phyloP scores from a whole-genome alignment of 2,329 filamentous ascomycete species.

The Ascochyta viciae-villosae region DNA sequence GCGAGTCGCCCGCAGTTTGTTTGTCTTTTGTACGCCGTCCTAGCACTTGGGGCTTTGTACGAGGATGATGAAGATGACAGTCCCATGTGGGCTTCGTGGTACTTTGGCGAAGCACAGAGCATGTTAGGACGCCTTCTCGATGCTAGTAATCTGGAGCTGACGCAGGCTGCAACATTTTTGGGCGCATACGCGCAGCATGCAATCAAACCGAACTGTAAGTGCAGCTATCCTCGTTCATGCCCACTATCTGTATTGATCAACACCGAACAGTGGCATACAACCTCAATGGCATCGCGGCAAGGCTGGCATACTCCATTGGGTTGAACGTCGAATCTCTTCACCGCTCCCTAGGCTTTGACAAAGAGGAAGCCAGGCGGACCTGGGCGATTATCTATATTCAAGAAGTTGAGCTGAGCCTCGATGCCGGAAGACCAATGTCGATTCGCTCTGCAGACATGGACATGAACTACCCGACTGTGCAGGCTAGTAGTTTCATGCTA shows the following conservation, averaged over 20 bases:
- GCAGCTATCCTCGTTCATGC: not conserved
- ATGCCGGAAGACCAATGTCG: constrained; percentile 1
- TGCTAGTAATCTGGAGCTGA: not conserved
- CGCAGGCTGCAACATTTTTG: constrained; percentile 4
- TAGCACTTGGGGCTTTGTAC: constrained; percentile 3
- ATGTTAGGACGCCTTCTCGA: constrained; percentile 4
- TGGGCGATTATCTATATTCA: constrained; percentile 6
- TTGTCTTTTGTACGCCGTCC: not conserved
- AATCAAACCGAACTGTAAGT: constrained; percentile 7
- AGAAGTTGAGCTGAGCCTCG: constrained; percentile 1
- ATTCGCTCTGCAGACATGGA: constrained; percentile 3
- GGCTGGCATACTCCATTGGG: not conserved
- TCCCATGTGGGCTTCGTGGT: constrained; percentile 2
- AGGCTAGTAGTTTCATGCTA: not conserved
- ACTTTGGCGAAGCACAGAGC: constrained; percentile 2
- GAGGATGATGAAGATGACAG: not conserved
- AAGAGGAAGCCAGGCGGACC: constrained; percentile 2
- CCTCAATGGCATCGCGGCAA: not conserved
- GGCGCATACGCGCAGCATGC: constrained; percentile 5
- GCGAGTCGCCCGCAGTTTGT: not conserved
- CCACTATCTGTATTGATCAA: not conserved
- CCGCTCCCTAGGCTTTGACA: not conserved
- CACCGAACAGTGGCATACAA: not conserved
- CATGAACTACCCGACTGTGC: constrained; percentile 1
- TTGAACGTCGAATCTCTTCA: constrained; percentile 4